Base-by-base conservation (phyloP, 805 yeast genomes). In the Saccharomycopsis malanga region DNA sequence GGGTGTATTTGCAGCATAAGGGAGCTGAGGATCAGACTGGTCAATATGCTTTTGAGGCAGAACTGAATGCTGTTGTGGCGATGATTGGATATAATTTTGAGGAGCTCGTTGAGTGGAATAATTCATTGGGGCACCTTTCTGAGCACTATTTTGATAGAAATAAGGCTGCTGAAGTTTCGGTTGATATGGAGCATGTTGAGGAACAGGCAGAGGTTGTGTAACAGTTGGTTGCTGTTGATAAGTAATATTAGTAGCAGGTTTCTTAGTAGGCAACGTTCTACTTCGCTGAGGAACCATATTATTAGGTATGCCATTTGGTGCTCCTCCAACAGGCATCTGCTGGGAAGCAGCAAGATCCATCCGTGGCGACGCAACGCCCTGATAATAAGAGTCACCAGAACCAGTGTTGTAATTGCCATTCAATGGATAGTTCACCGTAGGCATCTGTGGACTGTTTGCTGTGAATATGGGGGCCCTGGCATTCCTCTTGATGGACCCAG, bases 231-330 rank as follows among this genome's bases (percentile, higher is more conserved):
- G 43, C 21, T 29, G 38, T 22, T 42, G 38, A n/a, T 32, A 39
- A 7, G 22, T 36, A 38, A 34, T 29, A 29, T 27, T 24, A 24
- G 39, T 29, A 2, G 46, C 23, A 3, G 35, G 18, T 23, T 40
- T 42, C 15, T 42, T 38, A 4, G 42, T 32, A 3, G 49, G 52
- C 20, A 48, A 21, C 12, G 52, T 48, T n/a, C 45, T 22, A 23
- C 34, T 43, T 43, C 46, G 34, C 18, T 17, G 17, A 17, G 40
- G 40, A 20, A 17, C 6, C 6, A 37, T 23, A 27, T 34, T 18
- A 36, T 20, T n/a, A 9, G 30, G 30, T 12, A 9, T 12, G 30
- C 30, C 30, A 12, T 27, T 27, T 27, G 29, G 47, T 22, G 21
- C 18, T 5, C 25, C 32, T 18, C 25, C 34, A 18, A 37, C 24